These are phyloP conservation scores for Komagataella pastoris DNA, from an alignment of 805 yeast genomes.

Conservation along the genomic window DNA sequence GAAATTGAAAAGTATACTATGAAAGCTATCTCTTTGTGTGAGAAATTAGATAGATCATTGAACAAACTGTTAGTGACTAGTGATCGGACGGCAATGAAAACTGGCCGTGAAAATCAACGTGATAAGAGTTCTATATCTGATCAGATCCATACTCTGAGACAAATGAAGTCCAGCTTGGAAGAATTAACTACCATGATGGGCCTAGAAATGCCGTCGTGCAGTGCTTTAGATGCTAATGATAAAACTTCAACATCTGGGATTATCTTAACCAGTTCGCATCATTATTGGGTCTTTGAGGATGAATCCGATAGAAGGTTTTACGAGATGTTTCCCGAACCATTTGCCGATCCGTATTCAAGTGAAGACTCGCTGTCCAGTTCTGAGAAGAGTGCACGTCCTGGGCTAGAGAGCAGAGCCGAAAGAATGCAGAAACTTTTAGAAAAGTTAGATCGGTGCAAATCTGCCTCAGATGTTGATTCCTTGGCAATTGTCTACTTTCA, in stretches of 20 bases:
- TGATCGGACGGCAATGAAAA: slow-evolving; percentile 45
- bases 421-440: slow-evolving; percentile 27
- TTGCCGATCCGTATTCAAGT: background rate
- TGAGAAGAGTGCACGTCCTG: background rate
- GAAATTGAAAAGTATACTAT: slow-evolving; percentile 28
- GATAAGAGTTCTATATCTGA: slow-evolving; percentile 12
- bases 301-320: slow-evolving; percentile 56
- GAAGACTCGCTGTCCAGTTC: background rate
- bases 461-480: slow-evolving; percentile 36
- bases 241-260: slow-evolving; percentile 12
- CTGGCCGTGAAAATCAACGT: slow-evolving; percentile 26
- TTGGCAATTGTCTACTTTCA: slow-evolving; percentile 34
- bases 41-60: slow-evolving; percentile 21
- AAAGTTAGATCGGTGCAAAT: slow-evolving; percentile 23
- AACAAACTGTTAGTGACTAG: slow-evolving; percentile 23
- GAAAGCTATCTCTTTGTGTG: slow-evolving; percentile 24
- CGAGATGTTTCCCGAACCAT: slow-evolving; percentile 15
- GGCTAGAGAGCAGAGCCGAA: slow-evolving; percentile 16
- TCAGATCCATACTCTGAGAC: slow-evolving; percentile 12
- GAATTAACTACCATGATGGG: slow-evolving; percentile 27
- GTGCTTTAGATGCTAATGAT: slow-evolving; percentile 10
- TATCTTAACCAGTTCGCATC: slow-evolving; percentile 2
- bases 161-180: slow-evolving; percentile 21
- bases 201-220: slow-evolving; percentile 12
- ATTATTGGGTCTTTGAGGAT: slow-evolving; percentile 42